Base-by-base conservation (phyloP, 352 stramenopile genomes). In the Phytophthora tubulina region DNA sequence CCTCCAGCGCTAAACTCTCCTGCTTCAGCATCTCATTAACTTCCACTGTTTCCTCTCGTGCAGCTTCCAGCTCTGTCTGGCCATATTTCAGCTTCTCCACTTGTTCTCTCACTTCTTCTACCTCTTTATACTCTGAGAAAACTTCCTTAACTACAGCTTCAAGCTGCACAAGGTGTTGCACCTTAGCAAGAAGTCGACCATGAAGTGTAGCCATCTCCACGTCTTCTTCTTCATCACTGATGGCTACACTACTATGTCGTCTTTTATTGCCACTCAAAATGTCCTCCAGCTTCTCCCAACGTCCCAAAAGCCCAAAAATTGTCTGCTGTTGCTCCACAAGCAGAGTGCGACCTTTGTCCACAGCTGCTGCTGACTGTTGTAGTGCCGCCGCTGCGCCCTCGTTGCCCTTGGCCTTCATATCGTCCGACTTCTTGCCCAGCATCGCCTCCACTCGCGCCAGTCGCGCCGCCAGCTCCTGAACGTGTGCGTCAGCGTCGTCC, bases 321-420 rank as follows among this genome's bases (percentile, higher is more conserved):
- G 70, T 80, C 64, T 84, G 78, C 70, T 92, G 82, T 60, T 87
- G 81, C 67, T 88, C 81, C 1, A 52, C 5, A 4, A 93, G 63
- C 41, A 81, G 58, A 27, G 36, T 59, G 30, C 71, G 55, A 6
- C 75, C 85, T 9, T 76, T 53, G 1, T 75, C 75, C 35, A 93
- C 85, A 1, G 77, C 67, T 17, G 39, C 49, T 8, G 87, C 80
- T 17, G 85, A 85, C 56, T 93, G 84, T 53, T 79, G 69, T 45
- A 94, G 80, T 63, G 84, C 78, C 14, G 75, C 59, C 21, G 79
- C 77, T 13, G 87, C 87, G 15, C 59, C 67, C 21, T 86, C 80
- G 62, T 93, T 94, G 31, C 84, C 81, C 60, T 93, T 94, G 14
- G 51, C 42, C 61, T 77, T 78, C 85, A 94, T 92, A 61, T 94